Evolutionary conservation across 2,329 filamentous ascomycete genomes (phyloP), one percentile per base, ranked within the genome.

Genomic region (Xylariaceae sp.): DNA sequence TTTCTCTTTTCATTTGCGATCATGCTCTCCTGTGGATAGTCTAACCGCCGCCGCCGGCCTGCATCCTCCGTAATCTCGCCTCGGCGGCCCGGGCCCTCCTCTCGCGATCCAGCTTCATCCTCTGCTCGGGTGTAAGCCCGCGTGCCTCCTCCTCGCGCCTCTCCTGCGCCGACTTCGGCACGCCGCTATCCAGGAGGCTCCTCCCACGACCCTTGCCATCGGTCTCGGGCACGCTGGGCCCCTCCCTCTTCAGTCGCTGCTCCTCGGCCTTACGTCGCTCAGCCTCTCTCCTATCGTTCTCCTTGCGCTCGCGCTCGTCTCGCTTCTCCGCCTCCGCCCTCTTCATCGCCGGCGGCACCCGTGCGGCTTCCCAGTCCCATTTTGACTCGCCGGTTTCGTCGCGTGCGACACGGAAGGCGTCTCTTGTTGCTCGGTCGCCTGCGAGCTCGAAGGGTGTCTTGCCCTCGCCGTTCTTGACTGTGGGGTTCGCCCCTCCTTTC

Each of bases 21-120:
- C 4, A 26, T 26, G 9, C 9, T 56, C 49, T 9, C 50, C 19
- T 40, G 29, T 41, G 16, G 64, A 7, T 65, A 65, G 58, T 73
- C 71, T 55, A 71, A 63, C 45, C 64, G 57, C 43, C 70, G 32
- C 67, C 66, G 41, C 71, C 69, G n/a, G 67, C 75, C 66, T 85
- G 82, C 82, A 91, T 79, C 67, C 82, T 81, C 74, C 82, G 86
- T 57, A 97, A 81, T 69, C 93, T 85, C 77, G 93, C 93, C 75
- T 98, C 95, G 0, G 93, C 93, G 7, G 95, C 95, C 66, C 93
- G 85, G 3, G 95, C 95, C 68, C 93, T 88, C 65, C 92, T 81
- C 75, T 99, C 95, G 65, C 95, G 81, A 73, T 98, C 95, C 51
- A 98, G 74, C 70, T 84, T 86, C 83, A 87, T 84, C 71, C 87